phyloP scores from a whole-genome alignment of 768 basidiomycete species.

The Coprinopsis marcescibilis region DNA sequence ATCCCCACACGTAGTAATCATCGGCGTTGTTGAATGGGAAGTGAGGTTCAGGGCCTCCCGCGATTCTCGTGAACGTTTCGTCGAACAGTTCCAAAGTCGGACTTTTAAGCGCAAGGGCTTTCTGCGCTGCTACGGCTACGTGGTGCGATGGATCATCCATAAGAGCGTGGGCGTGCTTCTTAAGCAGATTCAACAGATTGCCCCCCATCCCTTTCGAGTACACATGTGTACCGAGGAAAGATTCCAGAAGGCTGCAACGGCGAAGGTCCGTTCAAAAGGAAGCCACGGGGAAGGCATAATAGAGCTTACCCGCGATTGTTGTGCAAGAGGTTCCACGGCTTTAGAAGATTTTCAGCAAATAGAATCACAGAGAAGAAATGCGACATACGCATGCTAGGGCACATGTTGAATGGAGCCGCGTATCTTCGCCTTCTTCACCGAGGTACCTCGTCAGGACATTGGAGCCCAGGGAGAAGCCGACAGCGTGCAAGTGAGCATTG shows the following conservation, averaged over 20 bases:
- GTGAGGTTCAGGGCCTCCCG: slow-evolving; percentile 57
- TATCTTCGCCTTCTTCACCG: slow-evolving; percentile 69
- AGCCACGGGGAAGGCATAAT: neutral
- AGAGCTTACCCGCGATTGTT: slow-evolving; percentile 43
- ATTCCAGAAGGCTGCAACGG: slow-evolving; percentile 42
- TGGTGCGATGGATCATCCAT: slow-evolving; percentile 43
- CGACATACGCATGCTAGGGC: slow-evolving; percentile 67
- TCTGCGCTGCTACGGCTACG: slow-evolving; percentile 42
- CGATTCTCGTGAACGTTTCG: slow-evolving; percentile 56
- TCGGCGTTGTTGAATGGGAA: slow-evolving; percentile 43
- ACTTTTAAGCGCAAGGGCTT: slow-evolving; percentile 41
- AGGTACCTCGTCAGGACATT: slow-evolving; percentile 87
- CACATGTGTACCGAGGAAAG: slow-evolving; percentile 52
- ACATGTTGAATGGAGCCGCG: slow-evolving; percentile 61
- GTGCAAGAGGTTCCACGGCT: slow-evolving; percentile 51
- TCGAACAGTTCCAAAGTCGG: slow-evolving; percentile 58
- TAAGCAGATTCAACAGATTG: slow-evolving; percentile 59
- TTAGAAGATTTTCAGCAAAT: slow-evolving; percentile 11
- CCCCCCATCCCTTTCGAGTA: slow-evolving; percentile 78
- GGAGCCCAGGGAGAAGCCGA: slow-evolving; percentile 93
- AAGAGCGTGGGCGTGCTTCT: slow-evolving; percentile 44
- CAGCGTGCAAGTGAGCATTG: slow-evolving; percentile 71
- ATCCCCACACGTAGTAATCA: slow-evolving; percentile 46
- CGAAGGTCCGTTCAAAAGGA: slow-evolving; percentile 6
- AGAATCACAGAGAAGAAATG: slow-evolving; percentile 16